Base-by-base conservation (phyloP, 768 basidiomycete species). In the Xerocomus brunneocitrinus region DNA sequence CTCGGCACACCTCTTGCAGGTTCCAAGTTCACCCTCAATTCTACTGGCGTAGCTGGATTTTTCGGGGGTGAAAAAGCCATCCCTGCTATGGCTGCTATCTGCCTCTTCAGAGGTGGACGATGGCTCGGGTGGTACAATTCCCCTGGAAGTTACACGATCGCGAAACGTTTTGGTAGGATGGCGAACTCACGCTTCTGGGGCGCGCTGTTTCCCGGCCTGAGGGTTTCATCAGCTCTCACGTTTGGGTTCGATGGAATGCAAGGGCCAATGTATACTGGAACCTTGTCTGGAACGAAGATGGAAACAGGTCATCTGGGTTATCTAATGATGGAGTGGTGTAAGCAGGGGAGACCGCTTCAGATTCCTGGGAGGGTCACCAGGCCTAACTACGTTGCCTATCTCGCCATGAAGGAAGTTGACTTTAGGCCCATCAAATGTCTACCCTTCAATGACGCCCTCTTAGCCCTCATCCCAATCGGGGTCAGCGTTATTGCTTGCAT, bases 121-220 rank as follows among this genome's bases (percentile, higher is more conserved):
- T 73, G 62, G 63, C 54, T 72, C 4, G 71, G 71, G 1, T 73
- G 65, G 67, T 73, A 58, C 46, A 72, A 72, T 25, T 66, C 71
- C 7, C 72, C 72, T 0, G 72, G 71, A 12, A 69, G 70, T 46
- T 66, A 68, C 49, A 58, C 53, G 0, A 43, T 72, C 34, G 71
- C 70, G 10, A 73, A 63, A 54, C 59, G 55, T n/a, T 72, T 70
- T 40, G 70, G 68, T 8, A 50, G 60, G 27, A 54, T 72, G 46
- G 70, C 71, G 0, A 58, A 63, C 22, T 61, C 63, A 4, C 60
- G 61, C 9, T 55, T 71, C 38, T 73, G 71, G 71, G 58, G 62
- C 42, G 68, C 64, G 8, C 38, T 73, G 0, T 73, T 66, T 48
- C 71, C 69, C 5, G 66, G 67, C 7, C 35, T 55, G 8, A 63